phyloP scores from a whole-genome alignment of 495 filamentous ascomycete genomes.

The Arthonia radiata region DNA sequence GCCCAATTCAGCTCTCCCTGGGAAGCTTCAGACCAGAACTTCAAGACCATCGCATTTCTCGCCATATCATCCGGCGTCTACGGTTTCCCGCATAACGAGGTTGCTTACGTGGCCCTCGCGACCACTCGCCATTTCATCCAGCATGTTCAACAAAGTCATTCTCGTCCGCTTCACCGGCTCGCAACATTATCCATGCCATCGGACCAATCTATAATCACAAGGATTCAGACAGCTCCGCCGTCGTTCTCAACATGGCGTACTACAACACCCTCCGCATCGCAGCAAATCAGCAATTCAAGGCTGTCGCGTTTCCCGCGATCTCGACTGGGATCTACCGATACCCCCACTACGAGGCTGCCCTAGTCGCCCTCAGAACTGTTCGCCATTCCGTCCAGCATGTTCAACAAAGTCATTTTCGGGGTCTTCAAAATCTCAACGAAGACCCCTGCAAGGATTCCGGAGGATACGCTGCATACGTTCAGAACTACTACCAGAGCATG shows the following conservation, averaged over 20 bases:
- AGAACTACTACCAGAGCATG: too few species aligned
- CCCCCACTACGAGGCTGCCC: slow-evolving; percentile 45
- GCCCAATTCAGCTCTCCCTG: slow-evolving; percentile 60
- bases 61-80: slow-evolving; percentile 74
- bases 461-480: too few species aligned
- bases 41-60: slow-evolving; percentile 55
- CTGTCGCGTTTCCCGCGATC: slow-evolving; percentile 58
- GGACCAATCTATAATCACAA: slow-evolving; percentile 47
- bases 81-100: slow-evolving; percentile 54
- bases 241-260: slow-evolving; percentile 45
- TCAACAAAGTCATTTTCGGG: too few species aligned
- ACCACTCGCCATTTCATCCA: slow-evolving; percentile 51
- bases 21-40: slow-evolving; percentile 36
- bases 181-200: slow-evolving; percentile 69
- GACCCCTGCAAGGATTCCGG: too few species aligned
- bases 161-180: slow-evolving; percentile 48
- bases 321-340: slow-evolving; percentile 86
- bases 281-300: slow-evolving; percentile 33
- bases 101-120: slow-evolving; percentile 39
- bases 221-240: slow-evolving; percentile 17
- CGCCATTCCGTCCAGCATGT: slow-evolving; percentile 40
- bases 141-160: too few species aligned
- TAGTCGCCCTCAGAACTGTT: slow-evolving; percentile 40
- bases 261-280: slow-evolving; percentile 46
- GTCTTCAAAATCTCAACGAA: too few species aligned